Evolutionary conservation across 75 land plant genomes (phyloP), one percentile per base, ranked within the genome.

Genomic region (Sequoia sempervirens): DNA sequence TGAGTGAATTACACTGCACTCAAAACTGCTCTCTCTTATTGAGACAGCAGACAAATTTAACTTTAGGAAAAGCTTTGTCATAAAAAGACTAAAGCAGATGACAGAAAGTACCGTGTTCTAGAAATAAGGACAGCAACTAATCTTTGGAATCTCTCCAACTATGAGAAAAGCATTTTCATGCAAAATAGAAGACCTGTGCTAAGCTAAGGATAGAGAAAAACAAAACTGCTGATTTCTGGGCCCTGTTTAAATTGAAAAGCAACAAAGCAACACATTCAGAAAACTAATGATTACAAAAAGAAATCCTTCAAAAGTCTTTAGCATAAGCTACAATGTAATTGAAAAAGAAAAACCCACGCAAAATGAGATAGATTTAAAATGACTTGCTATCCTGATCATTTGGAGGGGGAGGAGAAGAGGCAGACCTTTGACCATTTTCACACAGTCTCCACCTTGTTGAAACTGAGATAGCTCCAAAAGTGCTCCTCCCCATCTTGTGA

Each of bases 401-500:
- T 68, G 28, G 32, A 68, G 32, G 10, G 72, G 2, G 37, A 32
- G 34, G 10, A 30, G 3, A 30, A 30, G 30, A 11, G 47, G 46
- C 32, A 38, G 61, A 95, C 99, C 98, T 89, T 89, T 84, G 54
- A 97, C 85, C 94, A 95, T 92, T 74, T 87, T 89, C 79, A 89
- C 83, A 61, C 92, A 91, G 4, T 96, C 99, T 26, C 87, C 28
- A 40, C 90, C 88, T 70, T 80, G 91, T 82, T 95, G 92, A 82
- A 97, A 97, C 90, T 92, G 96, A 38, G 99, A 92, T 40, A 95
- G 84, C 90, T 97, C 97, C 75, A 97, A 76, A 13, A 97, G 88
- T 40, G 95, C 96, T n/a, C 96, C 96, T 53, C 93, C 98, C 99
- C 99, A 97, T 85, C 91, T 90, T 56, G 96, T 95, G 83, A 97